Base-by-base conservation (phyloP, 176 grass and related monocot species). In the Thalia dealbata region DNA sequence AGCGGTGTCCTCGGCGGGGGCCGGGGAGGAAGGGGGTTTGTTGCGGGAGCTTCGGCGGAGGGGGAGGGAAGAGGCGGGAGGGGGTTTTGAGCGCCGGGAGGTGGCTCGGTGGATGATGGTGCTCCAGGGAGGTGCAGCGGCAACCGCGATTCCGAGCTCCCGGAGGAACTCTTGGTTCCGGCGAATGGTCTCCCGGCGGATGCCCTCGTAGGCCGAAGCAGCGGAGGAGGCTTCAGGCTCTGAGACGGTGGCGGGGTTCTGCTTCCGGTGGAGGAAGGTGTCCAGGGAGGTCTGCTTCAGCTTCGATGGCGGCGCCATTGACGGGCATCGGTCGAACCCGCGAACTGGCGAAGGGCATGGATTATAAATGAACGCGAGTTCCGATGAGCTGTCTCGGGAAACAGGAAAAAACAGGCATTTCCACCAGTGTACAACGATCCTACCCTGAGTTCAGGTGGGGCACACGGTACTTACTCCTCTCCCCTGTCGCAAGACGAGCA, bases 91-190 rank as follows among this genome's bases (percentile, higher is more conserved):
- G 44, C 22, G 68, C 44, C 45, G 42, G 21, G 68, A 45, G 44
- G 68, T 3, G 44, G 41, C 14, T n/a, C 1, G 44, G 18, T 50
- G 41, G 45, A 48, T 48, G 45, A 48, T 48, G 68, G 42, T 35
- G 32, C 32, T 38, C 42, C 50, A 50, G 68, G 21, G n/a, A 38
- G 68, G 0, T 7, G 10, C 3, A 19, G 30, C 10, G 27, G 30
- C 19, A 22, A 43, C 24, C 18, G 52, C 27, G 72, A 74, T 56
- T 28, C 72, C 50, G 50, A 59, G 72, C 30, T 74, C 60, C 0
- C 22, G 72, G 28, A 74, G 72, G 15, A 74, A 74, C 14, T 74
- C 72, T 74, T 59, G 72, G 72, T 74, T 74, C 29, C 52, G 51
- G 72, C 52, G 28, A 27, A 74, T 74, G 51, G 72, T 74, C 19